Base-by-base conservation (phyloP, 106 monocot species). In the Dendrobium officinale region DNA sequence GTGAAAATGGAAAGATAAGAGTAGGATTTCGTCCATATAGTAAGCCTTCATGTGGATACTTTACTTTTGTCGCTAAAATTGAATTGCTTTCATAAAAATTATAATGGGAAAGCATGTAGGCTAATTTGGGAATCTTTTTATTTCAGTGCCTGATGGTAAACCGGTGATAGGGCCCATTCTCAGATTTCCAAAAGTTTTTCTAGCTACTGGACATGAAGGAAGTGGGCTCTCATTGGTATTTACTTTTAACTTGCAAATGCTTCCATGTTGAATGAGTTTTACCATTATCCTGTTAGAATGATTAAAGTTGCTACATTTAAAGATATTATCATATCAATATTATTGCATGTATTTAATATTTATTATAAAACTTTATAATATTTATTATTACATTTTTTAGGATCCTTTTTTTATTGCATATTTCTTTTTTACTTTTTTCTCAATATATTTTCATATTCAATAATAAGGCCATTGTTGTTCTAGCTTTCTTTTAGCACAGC, bases 151-250 rank as follows among this genome's bases (percentile, higher is more conserved):
- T 79, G 96, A 92, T 92, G 96, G 94, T 67, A 93, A 94, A 85
- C 96, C 96, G 29, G 86, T 94, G 20, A 92, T 97, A 80, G 88
- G 87, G 15, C 87, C 83, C 56, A 61, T 90, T 83, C 92, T 92
- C 66, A 72, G 86, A 76, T 77, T 90, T 77, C 89, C 88, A 75
- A 92, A 93, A 54, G 79, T 92, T 56, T 43, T 94, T 0, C 79
- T 97, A 54, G 94, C 96, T 18, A 81, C 92, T 42, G 96, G 94
- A 81, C 96, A 97, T 83, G 96, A 94, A 93, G 94, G 96, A 82
- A 84, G 83, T 84, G 96, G 96, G 79, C 90, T 97, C 79, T 85
- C 81, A 85, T 82, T 93, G 96, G 96, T 97, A 33, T 72, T 48
- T 59, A 59, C 59, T n/a, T 61, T 16, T 67, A 70, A 37, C 31